phyloP scores from a whole-genome alignment of 768 basidiomycete species.

The Gloeostereum incarnatum region DNA sequence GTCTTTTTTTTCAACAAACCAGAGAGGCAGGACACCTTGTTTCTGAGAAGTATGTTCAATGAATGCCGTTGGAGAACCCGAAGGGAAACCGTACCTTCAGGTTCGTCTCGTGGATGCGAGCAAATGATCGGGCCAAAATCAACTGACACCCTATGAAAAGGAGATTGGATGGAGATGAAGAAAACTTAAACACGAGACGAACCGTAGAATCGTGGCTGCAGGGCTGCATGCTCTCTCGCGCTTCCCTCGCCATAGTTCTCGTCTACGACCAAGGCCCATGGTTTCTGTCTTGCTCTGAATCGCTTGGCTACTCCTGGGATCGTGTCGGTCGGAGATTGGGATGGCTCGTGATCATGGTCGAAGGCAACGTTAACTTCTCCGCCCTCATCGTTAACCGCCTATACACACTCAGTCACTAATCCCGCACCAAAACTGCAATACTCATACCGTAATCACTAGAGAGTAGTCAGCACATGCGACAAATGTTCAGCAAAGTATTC shows the following conservation, averaged over 20 bases:
- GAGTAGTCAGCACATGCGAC: conserved; percentile 2
- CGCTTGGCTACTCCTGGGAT: conserved; percentile 89
- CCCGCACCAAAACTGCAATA: conserved; percentile 9
- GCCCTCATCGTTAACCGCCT: conserved; percentile 92
- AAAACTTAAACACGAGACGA: conserved; percentile 7
- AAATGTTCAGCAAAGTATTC: conserved; percentile 10
- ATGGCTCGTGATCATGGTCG: conserved; percentile 49
- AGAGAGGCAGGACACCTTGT: conserved; percentile 96
- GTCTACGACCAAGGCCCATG: conserved; percentile 92
- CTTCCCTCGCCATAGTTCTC: conserved; percentile 98
- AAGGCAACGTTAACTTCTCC: conserved; percentile 90
- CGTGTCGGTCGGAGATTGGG: conserved; percentile 51
- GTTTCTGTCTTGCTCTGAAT: conserved; percentile 73
- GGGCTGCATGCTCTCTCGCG: conserved; percentile 94
- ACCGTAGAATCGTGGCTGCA: conserved; percentile 95
- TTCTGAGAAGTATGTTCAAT: conserved; percentile 44
- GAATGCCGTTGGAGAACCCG: background rate
- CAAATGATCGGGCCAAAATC: conserved; percentile 90
- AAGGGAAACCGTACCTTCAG: conserved; percentile 52
- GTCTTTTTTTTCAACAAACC: conserved; percentile 82
- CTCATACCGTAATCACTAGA: conserved; percentile 79
- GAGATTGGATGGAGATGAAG: conserved; percentile 3
- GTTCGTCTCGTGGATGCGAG: conserved; percentile 97
- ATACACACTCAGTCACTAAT: too few species aligned
- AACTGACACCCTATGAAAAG: conserved; percentile 62